phyloP scores from a whole-genome alignment of 1,139 yeast genomes.

The Meyerozyma guilliermondii region DNA sequence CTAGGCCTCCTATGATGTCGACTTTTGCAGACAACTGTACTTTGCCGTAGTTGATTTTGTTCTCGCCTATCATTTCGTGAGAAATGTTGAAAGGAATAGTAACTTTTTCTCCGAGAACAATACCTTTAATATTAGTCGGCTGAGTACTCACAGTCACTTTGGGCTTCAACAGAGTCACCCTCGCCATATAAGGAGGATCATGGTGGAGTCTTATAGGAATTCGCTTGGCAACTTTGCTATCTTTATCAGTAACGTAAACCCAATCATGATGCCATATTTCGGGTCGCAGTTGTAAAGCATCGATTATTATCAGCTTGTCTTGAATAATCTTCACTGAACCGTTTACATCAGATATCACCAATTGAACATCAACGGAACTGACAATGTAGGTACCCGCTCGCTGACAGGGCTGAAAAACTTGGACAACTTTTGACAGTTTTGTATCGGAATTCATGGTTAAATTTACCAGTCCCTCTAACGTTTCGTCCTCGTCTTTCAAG shows the following conservation, averaged over 20 bases:
- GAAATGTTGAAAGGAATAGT: slow-evolving; percentile 18
- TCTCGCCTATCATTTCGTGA: slow-evolving; percentile 13
- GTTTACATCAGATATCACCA: slow-evolving; percentile 2
- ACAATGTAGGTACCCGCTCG: slow-evolving; percentile 22
- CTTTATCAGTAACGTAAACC: background rate
- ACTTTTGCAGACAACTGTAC: slow-evolving; percentile 19
- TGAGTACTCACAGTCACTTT: slow-evolving; percentile 7
- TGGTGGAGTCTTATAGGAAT: slow-evolving; percentile 3
- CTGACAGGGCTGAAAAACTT: slow-evolving; percentile 18
- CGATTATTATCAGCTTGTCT: slow-evolving; percentile 14
- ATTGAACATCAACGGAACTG: slow-evolving; percentile 11
- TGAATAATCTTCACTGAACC: slow-evolving; percentile 6
- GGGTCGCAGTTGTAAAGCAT: slow-evolving; percentile 8
- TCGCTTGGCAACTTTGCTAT: slow-evolving; percentile 11
- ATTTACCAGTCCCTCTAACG: background rate
- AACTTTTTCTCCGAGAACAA: slow-evolving; percentile 19
- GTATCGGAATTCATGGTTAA: background rate
- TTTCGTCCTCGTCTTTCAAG: background rate
- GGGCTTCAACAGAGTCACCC: slow-evolving; percentile 16
- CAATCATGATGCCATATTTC: background rate
- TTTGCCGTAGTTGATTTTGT: slow-evolving; percentile 16
- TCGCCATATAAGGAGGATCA: slow-evolving; percentile 7
- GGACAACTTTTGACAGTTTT: slow-evolving; percentile 13
- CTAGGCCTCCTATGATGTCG: slow-evolving; percentile 13
- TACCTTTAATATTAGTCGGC: slow-evolving; percentile 8